A percentile compares a stretch with the other conserved stretches of the same genome.
phyloP scores from a whole-genome alignment of 768 basidiomycete species.

The Naganishia vishniacii region DNA sequence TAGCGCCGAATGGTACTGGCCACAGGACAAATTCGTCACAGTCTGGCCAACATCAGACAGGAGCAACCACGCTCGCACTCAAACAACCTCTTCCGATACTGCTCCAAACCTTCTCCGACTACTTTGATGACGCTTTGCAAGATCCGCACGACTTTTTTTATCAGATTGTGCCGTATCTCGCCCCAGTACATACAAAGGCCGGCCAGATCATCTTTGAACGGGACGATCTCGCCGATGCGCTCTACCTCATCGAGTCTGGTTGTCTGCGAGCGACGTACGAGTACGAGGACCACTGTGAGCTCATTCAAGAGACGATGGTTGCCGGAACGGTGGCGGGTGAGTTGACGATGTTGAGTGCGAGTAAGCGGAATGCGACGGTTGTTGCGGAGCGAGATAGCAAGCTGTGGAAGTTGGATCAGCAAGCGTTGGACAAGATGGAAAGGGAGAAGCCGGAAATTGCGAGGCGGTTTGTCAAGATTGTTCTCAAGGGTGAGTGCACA shows the following conservation, averaged over 20 bases:
- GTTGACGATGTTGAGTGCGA: slow-evolving; percentile 71
- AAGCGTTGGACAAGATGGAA: slow-evolving; percentile 61
- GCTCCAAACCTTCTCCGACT: slow-evolving; percentile 71
- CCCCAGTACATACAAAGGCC: slow-evolving; percentile 57
- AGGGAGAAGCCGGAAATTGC: slow-evolving; percentile 56
- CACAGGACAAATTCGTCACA: not conserved
- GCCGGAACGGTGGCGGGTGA: slow-evolving; percentile 89
- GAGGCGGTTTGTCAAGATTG: slow-evolving; percentile 45
- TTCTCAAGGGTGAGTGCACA: slow-evolving; percentile 46
- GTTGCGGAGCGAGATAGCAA: slow-evolving; percentile 70
- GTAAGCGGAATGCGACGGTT: slow-evolving; percentile 77
- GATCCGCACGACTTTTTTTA: slow-evolving; percentile 53
- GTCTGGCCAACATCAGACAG: not conserved
- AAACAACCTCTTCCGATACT: slow-evolving; percentile 71
- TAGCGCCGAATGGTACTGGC: not conserved
- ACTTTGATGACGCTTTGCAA: slow-evolving; percentile 50
- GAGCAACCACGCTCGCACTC: slow-evolving; percentile 27
- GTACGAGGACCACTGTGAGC: slow-evolving; percentile 63
- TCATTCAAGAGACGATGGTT: slow-evolving; percentile 85
- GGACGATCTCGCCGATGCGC: slow-evolving; percentile 68
- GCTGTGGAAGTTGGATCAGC: slow-evolving; percentile 70
- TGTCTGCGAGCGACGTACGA: slow-evolving; percentile 75
- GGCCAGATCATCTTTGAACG: slow-evolving; percentile 69
- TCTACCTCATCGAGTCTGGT: slow-evolving; percentile 85
- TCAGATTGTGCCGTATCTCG: slow-evolving; percentile 67